phyloP scores from a whole-genome alignment of 208 protist species.

The Leishmania mexicana region DNA sequence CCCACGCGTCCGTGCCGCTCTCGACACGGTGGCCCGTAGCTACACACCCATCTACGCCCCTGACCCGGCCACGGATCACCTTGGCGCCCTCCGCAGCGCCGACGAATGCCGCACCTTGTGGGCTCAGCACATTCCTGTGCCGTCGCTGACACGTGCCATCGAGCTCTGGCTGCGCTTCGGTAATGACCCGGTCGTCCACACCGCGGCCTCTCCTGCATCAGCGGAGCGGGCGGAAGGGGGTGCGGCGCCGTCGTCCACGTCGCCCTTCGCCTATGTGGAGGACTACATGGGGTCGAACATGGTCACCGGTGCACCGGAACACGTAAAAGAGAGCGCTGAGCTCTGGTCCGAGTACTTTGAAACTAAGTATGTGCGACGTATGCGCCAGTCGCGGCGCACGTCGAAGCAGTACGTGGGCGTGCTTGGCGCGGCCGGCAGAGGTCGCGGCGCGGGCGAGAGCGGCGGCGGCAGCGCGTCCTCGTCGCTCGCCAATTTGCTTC shows the following conservation, averaged over 20 bases:
- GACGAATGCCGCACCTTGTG: constrained; percentile 79
- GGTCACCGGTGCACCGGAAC: constrained; percentile 42
- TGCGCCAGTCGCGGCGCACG: constrained; percentile 68
- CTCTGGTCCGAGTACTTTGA: constrained; percentile 75
- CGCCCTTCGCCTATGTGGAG: constrained; percentile 82
- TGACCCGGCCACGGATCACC: constrained; percentile 43
- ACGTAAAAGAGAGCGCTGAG: constrained; percentile 62
- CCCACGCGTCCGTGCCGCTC: background rate
- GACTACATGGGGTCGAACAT: constrained; percentile 91
- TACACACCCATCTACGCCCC: constrained; percentile 85
- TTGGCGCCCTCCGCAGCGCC: constrained; percentile 38
- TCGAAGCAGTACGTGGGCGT: constrained; percentile 46
- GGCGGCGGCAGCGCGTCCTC: background rate
- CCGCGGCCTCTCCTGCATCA: constrained; percentile 18
- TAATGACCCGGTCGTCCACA: constrained; percentile 88
- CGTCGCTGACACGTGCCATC: constrained; percentile 41
- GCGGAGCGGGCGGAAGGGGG: background rate
- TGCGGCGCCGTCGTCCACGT: constrained; percentile 14
- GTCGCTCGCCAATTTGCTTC: constrained; percentile 37
- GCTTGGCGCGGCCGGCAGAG: constrained; percentile 19
- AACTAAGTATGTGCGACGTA: constrained; percentile 38
- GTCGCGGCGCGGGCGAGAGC: constrained; percentile 3
- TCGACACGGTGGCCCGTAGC: constrained; percentile 23
- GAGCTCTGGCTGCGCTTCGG: constrained; percentile 85
- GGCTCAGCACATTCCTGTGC: constrained; percentile 42